Base-by-base conservation (phyloP, 2,329 filamentous ascomycete species). In the Colletotrichum trifolii region DNA sequence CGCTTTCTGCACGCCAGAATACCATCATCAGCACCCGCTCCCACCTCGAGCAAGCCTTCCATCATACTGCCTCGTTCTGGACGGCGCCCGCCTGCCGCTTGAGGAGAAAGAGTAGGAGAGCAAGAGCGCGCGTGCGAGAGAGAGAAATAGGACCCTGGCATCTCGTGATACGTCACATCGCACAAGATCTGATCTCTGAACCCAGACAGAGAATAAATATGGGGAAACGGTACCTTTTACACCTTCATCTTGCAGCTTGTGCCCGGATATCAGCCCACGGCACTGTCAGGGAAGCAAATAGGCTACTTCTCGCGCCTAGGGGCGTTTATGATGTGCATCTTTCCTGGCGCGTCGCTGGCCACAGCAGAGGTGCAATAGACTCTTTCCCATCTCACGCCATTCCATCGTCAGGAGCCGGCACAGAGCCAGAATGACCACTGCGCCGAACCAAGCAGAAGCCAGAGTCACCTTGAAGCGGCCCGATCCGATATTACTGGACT, bases 161-260 rank as follows among this genome's bases (percentile, higher is more conserved):
- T 72, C 70, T 25, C 70, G 73, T 78, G 77, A 82, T 75, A 71
- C 77, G 77, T 83, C 81, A 83, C 79, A 79, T 83, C 73, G 71
- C 76, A 84, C 82, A 81, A 82, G 81, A 84, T 84, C 82, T 82
- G 71, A 69, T 73, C 71, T 73, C 67, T 73, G 70, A 71, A 72
- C 71, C 70, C 56, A 65, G 47, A 36, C 47, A 56, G 53, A 56
- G 52, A 46, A 71, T 69, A 66, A 69, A 67, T 73, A 73, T 72
- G 74, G 72, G 71, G 73, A 74, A 72, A 73, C 69, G 71, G 70
- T 56, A 40, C 46, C 39, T 42, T 54, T 58, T 67, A 61, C 54
- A 61, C 52, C 68, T 63, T 63, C 71, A 67, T 48, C 69, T 69
- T 68, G 68, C 62, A 67, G 73, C 73, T 25, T 25, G 25, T 25